Evolutionary conservation across 2,329 filamentous ascomycete genomes (phyloP).

Genomic region (Blastomyces emzantsi): DNA sequence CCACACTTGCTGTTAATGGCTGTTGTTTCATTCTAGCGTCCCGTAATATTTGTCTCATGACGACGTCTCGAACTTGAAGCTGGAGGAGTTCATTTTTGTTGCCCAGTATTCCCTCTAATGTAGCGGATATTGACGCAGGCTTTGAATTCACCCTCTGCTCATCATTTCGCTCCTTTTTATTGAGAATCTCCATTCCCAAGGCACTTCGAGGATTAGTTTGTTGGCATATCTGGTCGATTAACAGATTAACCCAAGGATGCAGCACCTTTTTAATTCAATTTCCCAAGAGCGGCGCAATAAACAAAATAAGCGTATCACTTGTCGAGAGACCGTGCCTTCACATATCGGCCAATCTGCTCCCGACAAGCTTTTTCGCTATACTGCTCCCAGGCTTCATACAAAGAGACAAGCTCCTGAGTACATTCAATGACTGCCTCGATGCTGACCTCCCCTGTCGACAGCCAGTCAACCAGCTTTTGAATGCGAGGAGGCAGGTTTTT

Average conservation of each 20-base stretch:
- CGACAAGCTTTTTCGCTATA: slow-evolving; percentile 58
- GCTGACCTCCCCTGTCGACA: slow-evolving; percentile 68
- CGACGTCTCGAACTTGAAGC: not conserved
- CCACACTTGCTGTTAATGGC: not conserved
- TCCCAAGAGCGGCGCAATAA: not conserved
- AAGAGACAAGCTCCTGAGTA: slow-evolving; percentile 81
- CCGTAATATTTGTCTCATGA: too few relatives aligned
- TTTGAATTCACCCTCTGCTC: not conserved
- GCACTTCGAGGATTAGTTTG: not conserved
- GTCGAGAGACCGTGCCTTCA: slow-evolving; percentile 51
- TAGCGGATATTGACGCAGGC: not conserved
- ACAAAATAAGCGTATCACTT: slow-evolving; percentile 36
- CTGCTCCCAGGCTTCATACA: slow-evolving; percentile 68
- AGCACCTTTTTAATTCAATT: not conserved
- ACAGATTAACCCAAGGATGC: not conserved
- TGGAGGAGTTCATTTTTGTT: not conserved
- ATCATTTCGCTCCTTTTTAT: not conserved
- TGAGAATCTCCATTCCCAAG: not conserved
- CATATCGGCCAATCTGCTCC: slow-evolving; percentile 53
- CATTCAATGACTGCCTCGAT: slow-evolving; percentile 79
- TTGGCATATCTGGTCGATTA: not conserved
- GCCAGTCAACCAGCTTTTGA: slow-evolving; percentile 64
- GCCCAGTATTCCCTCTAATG: not conserved
- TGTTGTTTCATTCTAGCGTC: not conserved
- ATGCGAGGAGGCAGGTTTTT: slow-evolving; percentile 36